Conservation (phyloP, 164 flowering plant genomes). For the Cinnamomum micranthum region DNA sequence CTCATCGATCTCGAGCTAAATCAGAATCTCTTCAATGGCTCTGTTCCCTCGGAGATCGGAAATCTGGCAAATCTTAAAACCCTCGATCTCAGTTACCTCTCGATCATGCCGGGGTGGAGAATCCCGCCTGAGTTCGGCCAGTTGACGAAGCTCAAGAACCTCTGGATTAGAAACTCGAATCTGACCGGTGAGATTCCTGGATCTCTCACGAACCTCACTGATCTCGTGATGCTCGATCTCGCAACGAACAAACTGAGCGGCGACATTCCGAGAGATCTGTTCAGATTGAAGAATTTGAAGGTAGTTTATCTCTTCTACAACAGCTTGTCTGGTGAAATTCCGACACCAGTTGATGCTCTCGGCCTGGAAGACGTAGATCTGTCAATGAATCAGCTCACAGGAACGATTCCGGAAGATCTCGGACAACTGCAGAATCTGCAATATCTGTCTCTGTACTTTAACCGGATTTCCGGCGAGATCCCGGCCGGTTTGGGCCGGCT, state of each 20-base stretch:
- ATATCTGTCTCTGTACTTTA: constrained; percentile 28
- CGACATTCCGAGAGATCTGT: constrained; percentile 46
- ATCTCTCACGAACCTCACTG: constrained; percentile 25
- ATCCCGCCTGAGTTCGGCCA: constrained; percentile 48
- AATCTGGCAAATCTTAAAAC: constrained; percentile 45
- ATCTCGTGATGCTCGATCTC: constrained; percentile 50
- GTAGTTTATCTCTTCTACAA: constrained; percentile 39
- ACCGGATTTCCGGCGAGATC: constrained; percentile 46
- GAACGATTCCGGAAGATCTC: constrained; percentile 54
- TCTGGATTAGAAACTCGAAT: constrained; percentile 38
- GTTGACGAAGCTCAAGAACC: constrained; percentile 40
- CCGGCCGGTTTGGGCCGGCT: constrained; percentile 33
- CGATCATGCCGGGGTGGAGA: constrained; percentile 24
- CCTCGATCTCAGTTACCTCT: constrained; percentile 34
- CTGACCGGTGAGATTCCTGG: constrained; percentile 65
- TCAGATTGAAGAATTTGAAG: constrained; percentile 49
- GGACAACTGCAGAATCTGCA: constrained; percentile 39
- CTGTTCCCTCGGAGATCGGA: constrained; percentile 56
- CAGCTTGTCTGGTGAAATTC: constrained; percentile 53
- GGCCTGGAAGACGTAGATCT: constrained; percentile 46
- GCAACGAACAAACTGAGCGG: constrained; percentile 43
- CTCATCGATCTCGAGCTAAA: constrained; percentile 26
- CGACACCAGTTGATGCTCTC: constrained; percentile 29
- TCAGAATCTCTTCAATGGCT: constrained; percentile 51
- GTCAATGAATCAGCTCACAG: constrained; percentile 47